Evolutionary conservation across 768 basidiomycete species (phyloP), one percentile per base, ranked within the genome.

Genomic region (Leccinum imitatum): DNA sequence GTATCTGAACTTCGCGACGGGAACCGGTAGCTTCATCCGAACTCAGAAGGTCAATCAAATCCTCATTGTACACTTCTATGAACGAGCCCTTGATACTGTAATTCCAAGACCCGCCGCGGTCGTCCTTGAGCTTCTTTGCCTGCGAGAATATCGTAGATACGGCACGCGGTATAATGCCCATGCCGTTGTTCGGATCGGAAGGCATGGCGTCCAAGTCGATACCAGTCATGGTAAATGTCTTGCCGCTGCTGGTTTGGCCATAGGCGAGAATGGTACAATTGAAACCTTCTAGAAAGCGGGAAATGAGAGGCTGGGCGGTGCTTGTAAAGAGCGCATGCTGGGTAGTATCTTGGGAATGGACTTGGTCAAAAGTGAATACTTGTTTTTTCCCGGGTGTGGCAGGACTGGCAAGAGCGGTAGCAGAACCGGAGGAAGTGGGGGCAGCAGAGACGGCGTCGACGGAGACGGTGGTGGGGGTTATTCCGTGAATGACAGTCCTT

Each of bases 41-140:
- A 57, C 86, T 87, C 55, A 99, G 81, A 54, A 99, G 81, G 79
- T 99, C 97, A 72, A 98, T 92, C 54, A 99, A 84, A 77, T 99
- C 97, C 78, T 99, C 97, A 75, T 99, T 98, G 77, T 99, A 98
- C 56, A 99, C 85, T 81, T 99, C 97, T 64, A 99, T 87, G 79
- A 96, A 99, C 23, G 92, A 94, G 54, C 91, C 91, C 76, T 92
- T 95, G 71, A 94, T 77, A 63, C 74, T 84, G 70, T 80, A 94
- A 59, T 82, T 89, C 93, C 91, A 96, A 46, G 85, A 77, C 62
- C 80, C 80, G 39, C 80, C 85, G 31, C 91, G 86, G 71, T 87
- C 88, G 69, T 87, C 89, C 76, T 85, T 92, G 57, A 89, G 78
- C 71, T 90, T 86, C 68, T 83, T 85, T 48, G 91, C 89, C 50